Evolutionary conservation across 1,139 yeast species (phyloP).

Genomic region (Yamadazyma triangularis): DNA sequence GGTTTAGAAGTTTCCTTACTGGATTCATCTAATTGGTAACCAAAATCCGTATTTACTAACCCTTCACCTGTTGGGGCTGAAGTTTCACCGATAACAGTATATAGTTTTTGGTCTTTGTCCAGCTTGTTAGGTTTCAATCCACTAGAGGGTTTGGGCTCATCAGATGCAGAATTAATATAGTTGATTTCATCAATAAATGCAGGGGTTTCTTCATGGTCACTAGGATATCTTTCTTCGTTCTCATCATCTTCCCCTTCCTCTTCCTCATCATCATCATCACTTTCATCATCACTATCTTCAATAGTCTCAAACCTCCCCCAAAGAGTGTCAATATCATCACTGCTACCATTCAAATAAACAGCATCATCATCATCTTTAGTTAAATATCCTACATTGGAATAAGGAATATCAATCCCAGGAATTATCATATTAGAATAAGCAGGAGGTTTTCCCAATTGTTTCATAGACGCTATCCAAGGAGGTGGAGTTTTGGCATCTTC

Average conservation of each 20-base stretch:
- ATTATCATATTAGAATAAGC: slow-evolving; percentile 65
- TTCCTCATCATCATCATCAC: slow-evolving; percentile 16
- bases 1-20: no score
- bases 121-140: slow-evolving; percentile 8
- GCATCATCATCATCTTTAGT: slow-evolving; percentile 10
- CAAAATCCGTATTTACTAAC: slow-evolving; percentile 12
- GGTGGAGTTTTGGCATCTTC: slow-evolving; percentile 50
- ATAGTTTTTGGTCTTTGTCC: slow-evolving; percentile 16
- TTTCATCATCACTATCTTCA: slow-evolving; percentile 24
- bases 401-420: slow-evolving; percentile 46
- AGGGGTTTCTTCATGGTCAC: slow-evolving; percentile 6
- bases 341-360: no score
- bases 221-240: slow-evolving; percentile 13
- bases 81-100: slow-evolving; percentile 27
- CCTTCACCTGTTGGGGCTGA: slow-evolving; percentile 12
- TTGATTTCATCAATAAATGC: neutral
- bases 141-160: slow-evolving; percentile 2
- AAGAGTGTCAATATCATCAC: slow-evolving; percentile 19
- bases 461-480: slow-evolving; percentile 81
- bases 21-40: neutral
- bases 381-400: slow-evolving; percentile 35
- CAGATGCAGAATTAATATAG: slow-evolving; percentile 1
- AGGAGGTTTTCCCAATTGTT: slow-evolving; percentile 78
- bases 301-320: slow-evolving; percentile 43
- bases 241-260: slow-evolving; percentile 16